Evolutionary conservation across 1,284 basidiomycete species (phyloP), one percentile per base, ranked within the genome.

Genomic region (Irpex rosettiformis): DNA sequence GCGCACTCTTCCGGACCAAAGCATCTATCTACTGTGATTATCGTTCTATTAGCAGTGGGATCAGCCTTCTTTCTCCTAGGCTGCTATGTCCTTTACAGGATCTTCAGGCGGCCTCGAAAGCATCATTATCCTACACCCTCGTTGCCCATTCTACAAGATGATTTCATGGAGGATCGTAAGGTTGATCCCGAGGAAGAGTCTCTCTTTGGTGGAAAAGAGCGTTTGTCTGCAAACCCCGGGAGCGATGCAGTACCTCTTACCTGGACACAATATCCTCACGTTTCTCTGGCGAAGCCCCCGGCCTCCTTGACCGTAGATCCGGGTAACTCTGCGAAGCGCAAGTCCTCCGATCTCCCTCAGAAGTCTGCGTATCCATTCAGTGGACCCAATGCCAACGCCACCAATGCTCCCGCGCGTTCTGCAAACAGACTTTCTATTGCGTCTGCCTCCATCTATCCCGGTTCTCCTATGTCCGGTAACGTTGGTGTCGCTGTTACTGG

Each of bases 191-290:
- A 78, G 43, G 80, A 84, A 52, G 85, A 85, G 28, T 89, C 89
- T 1, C 72, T 90, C 42, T 91, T 91, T 66, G 89, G 88, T 16
- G 88, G 89, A 2, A 83, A 85, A 64, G 88, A 90, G 67, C 73
- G 81, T 25, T 72, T 79, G 42, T 89, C 88, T 1, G 68, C 62
- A 1, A 72, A 76, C 25, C 73, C 77, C 61, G 76, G 75, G 11
- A 65, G 64, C 55, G 77, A 48, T 75, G 56, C 73, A 72, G 16
- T 75, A 77, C 2, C 68, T 77, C 83, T 79, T 76, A 75, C 78
- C 42, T 89, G 86, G 86, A 81, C 84, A 2, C 83, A 85, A 62
- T 88, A 88, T 67, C 76, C 69, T 10, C 70, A 67, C 22, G 60
- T 64, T 1, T 63, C 65, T 21, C 13, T 63, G 3, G 51, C 10